Conservation (phyloP, 1,284 basidiomycete species). For the Meira nashicola region DNA sequence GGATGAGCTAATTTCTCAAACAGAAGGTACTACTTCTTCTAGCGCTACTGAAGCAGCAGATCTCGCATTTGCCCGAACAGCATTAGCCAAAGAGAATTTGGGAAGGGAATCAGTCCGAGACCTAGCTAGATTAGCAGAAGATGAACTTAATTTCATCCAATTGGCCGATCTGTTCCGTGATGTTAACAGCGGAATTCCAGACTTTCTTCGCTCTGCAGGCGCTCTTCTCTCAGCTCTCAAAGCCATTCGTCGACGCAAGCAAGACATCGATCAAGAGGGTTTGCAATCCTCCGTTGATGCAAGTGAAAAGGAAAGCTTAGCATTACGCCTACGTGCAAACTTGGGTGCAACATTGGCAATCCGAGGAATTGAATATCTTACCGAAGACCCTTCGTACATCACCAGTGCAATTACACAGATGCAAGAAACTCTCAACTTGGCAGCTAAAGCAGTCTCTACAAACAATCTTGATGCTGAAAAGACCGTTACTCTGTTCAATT, state of each 20-base stretch:
- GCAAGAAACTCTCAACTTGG: slow-evolving; percentile 22
- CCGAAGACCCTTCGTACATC: background rate
- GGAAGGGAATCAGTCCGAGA: slow-evolving; percentile 29
- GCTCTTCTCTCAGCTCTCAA: slow-evolving; percentile 7
- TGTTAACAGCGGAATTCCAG: background rate
- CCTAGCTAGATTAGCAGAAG: slow-evolving; percentile 30
- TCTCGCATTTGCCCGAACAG: slow-evolving; percentile 10
- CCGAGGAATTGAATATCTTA: slow-evolving; percentile 8
- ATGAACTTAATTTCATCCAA: slow-evolving; percentile 36
- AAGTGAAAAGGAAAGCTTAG: slow-evolving; percentile 10
- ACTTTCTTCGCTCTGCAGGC: slow-evolving; percentile 8
- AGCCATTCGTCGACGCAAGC: background rate
- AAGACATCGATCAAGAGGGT: background rate
- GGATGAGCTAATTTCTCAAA: background rate
- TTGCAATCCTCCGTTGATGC: background rate
- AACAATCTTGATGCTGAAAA: slow-evolving; percentile 17
- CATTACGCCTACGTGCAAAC: slow-evolving; percentile 16
- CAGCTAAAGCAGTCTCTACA: slow-evolving; percentile 17
- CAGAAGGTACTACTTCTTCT: background rate
- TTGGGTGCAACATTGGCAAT: slow-evolving; percentile 16
- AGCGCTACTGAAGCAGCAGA: background rate
- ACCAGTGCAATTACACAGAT: slow-evolving; percentile 29
- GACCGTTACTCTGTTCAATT: slow-evolving; percentile 45
- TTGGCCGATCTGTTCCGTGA: slow-evolving; percentile 36
- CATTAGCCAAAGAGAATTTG: slow-evolving; percentile 29